Base-by-base conservation (phyloP, 2,329 filamentous ascomycete genomes). In the Alternaria ventricosa region DNA sequence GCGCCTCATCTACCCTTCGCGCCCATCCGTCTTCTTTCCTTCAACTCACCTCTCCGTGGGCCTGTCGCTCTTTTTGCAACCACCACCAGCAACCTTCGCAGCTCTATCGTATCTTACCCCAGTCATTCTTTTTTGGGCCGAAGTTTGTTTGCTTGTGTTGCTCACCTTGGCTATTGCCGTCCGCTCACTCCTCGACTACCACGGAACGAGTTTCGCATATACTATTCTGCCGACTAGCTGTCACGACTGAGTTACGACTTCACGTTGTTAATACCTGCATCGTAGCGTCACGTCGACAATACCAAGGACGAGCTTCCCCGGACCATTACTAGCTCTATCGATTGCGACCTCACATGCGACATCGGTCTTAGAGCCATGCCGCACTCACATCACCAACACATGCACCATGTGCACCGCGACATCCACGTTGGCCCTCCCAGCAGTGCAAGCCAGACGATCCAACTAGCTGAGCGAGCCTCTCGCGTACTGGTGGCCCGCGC, bases 71-170 rank as follows among this genome's bases (percentile, higher is more conserved):
- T 64, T 75, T 76, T 70, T 47, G 74, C 69, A 70, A 59, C 64
- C 65, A 27, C 56, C 61, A 56, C 49, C 57, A 63, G 56, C 69
- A 47, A 62, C 67, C 55, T 66, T 66, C 68, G 66, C 62, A 57
- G 67, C 75, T 72, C 71, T 54, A 30, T 54, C 28, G 15, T 55
- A 71, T 74, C 76, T 76, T 77, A 79, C 78, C 77, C 73, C 75
- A 79, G 78, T 80, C 78, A 78, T 74, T 80, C 78, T 75, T 80
- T 80, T 53, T 77, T 72, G 68, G 71, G 69, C 68, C 65, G 62
- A 70, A 71, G 56, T 64, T 65, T 55, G 63, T 68, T 71, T 67
- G 61, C 59, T 72, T 54, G 50, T 36, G 57, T 50, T 49, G 57
- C 65, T 71, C 61, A 44, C 43, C 57, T 66, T 66, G 53, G 61